Evolutionary conservation across 2,329 filamentous ascomycete species (phyloP), one percentile per base, ranked within the genome.

Genomic region (Aspergillus hortae): DNA sequence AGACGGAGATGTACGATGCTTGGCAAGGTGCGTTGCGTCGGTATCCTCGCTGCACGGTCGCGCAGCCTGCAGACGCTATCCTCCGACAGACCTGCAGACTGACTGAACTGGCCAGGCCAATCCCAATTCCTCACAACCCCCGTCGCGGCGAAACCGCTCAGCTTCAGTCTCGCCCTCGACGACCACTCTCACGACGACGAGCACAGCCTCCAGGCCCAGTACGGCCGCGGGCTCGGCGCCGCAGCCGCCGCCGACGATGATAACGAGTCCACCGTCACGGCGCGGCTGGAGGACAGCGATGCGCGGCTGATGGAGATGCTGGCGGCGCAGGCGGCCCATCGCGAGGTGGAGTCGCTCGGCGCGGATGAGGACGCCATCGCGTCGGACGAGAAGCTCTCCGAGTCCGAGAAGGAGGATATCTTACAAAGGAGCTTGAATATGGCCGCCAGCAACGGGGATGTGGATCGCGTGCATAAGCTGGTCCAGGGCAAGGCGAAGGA

Each of bases 1-100:
- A 97, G 78, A 96, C 92, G 38, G 94, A 97, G 78, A 90, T 96
- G 77, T 99, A 97, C 71, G 94, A 99, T 81, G 94, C 90, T 61
- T 99, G 94, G 94, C 91, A 97, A 86, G 92, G 92, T 87, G 70
- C 68, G 79, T 56, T 30, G 46, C 44, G 43, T 21, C 50, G 14
- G 17, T 36, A 17, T 38, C 46, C 38, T 45, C 46, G 38, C 44
- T 44, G 35, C 15, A 19, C 43, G 44, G 43, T 46, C 51, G 48
- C 41, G 41, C 33, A 44, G 25, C n/a, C 21, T 51, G 25, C 49
- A 43, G 44, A 33, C 46, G 12, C 17, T 43, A 35, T 36, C 51
- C 6, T 41, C 19, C 30, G 46, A 38, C 9, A 9, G 35, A 38
- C 14, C n/a, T 38, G 35, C 35, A 15, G 7, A 38, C 35, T 7